A percentile compares a stretch with the other conserved stretches of the same genome.
Conservation (phyloP, 164 flowering plant species). For the Cinnamomum micranthum region DNA sequence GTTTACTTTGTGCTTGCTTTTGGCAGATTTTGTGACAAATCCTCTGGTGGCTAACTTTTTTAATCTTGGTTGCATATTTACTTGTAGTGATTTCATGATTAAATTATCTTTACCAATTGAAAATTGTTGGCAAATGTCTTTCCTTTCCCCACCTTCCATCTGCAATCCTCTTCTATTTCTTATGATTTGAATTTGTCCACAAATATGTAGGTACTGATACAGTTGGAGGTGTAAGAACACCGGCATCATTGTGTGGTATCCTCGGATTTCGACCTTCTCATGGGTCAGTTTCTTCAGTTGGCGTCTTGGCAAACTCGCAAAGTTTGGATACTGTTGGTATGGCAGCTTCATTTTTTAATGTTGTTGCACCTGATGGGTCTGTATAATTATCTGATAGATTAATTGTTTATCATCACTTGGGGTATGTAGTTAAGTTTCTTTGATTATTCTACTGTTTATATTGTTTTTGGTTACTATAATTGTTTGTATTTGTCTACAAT, state of each 20-base stretch:
- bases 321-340: conserved; percentile 87
- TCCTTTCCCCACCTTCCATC: not conserved
- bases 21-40: too few species aligned
- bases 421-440: not conserved
- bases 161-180: not conserved
- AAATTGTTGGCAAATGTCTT: not conserved
- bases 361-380: not conserved
- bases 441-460: too few species aligned
- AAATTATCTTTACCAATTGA: not conserved
- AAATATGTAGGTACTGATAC: conserved; percentile 75
- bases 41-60: not conserved
- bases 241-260: conserved; percentile 91
- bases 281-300: conserved; percentile 65
- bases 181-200: not conserved
- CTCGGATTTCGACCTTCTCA: conserved; percentile 91
- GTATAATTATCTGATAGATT: not conserved
- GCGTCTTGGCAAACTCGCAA: conserved; percentile 76
- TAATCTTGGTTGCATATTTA: not conserved
- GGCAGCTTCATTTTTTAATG: conserved; percentile 3
- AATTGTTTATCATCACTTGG: not conserved
- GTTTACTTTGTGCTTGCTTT: too few species aligned
- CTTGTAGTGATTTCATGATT: not conserved
- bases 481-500: not conserved
- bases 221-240: conserved; percentile 69
- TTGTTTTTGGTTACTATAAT: too few species aligned